A percentile compares a stretch with the other conserved stretches of the same genome.
Evolutionary conservation across 345 rosid species (phyloP).

Genomic region (Leavenworthia alabamica): DNA sequence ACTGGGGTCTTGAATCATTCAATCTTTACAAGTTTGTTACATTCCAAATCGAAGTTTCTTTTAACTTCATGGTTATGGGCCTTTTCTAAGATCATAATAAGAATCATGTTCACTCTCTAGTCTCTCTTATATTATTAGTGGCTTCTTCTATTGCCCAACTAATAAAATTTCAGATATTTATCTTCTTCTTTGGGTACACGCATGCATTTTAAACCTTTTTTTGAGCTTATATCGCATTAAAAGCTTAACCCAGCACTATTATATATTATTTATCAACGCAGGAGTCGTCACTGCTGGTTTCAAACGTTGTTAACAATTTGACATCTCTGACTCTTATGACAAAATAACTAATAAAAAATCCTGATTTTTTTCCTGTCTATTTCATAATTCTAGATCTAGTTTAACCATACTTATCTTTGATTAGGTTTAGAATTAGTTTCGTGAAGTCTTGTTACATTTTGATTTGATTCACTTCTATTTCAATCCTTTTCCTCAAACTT

Average conservation of each 20-base stretch:
- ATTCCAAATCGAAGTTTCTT: not conserved
- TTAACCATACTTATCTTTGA: not conserved
- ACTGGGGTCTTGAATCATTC: not conserved
- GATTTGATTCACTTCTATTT: not conserved
- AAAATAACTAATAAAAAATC: not conserved
- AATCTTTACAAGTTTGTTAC: not conserved
- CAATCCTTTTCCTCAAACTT: not conserved
- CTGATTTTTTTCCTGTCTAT: not conserved
- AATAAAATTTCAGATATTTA: not conserved
- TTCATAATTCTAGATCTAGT: not conserved
- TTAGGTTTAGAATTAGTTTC: not conserved
- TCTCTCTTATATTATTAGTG: not conserved
- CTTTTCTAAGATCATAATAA: not conserved
- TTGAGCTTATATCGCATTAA: not conserved
- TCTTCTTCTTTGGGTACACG: not conserved
- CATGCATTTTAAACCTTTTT: not conserved
- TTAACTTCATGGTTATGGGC: not conserved
- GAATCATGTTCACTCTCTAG: not conserved
- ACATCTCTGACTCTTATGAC: not conserved
- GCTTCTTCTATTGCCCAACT: not conserved
- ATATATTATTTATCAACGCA: not conserved
- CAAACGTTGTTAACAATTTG: not conserved
- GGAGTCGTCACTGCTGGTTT: not conserved
- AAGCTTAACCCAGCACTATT: not conserved
- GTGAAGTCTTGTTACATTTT: not conserved